Evolutionary conservation across 495 filamentous ascomycete genomes (phyloP).

Genomic region (Peziza echinospora): DNA sequence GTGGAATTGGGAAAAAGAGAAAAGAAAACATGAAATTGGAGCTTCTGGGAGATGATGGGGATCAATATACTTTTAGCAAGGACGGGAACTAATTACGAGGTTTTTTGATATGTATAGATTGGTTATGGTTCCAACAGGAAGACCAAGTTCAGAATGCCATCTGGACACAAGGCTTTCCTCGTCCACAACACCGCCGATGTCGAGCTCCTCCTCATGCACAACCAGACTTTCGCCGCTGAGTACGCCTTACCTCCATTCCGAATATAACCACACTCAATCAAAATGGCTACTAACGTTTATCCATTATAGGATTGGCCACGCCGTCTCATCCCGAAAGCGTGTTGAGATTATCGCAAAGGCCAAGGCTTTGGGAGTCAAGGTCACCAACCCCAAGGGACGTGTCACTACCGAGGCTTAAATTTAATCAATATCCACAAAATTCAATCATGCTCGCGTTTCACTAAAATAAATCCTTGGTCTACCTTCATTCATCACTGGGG

Average conservation of each 20-base stretch:
- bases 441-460: too few species aligned
- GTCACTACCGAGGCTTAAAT: conserved; percentile 86
- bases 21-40: background rate
- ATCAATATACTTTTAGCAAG: background rate
- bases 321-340: conserved; percentile 94
- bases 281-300: conserved; percentile 9
- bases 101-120: conserved; percentile 41
- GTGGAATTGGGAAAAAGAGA: conserved; percentile 1
- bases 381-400: conserved; percentile 96
- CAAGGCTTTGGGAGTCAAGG: conserved; percentile 95
- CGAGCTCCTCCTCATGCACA: conserved; percentile 98
- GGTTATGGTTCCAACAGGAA: conserved; percentile 97
- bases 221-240: conserved; percentile 96
- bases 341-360: conserved; percentile 89
- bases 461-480: too few species aligned
- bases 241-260: conserved; percentile 37
- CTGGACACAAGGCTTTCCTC: conserved; percentile 98
- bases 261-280: background rate
- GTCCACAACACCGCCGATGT: conserved; percentile 89
- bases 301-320: conserved; percentile 62
- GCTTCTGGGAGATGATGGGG: background rate
- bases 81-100: conserved; percentile 4
- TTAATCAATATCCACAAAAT: background rate
- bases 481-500: too few species aligned
- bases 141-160: conserved; percentile 95